A percentile compares a stretch with the other conserved stretches of the same genome.
These are phyloP conservation scores for Yarrowia divulgata DNA, from an alignment of 805 yeast genomes.

Conservation along the genomic window DNA sequence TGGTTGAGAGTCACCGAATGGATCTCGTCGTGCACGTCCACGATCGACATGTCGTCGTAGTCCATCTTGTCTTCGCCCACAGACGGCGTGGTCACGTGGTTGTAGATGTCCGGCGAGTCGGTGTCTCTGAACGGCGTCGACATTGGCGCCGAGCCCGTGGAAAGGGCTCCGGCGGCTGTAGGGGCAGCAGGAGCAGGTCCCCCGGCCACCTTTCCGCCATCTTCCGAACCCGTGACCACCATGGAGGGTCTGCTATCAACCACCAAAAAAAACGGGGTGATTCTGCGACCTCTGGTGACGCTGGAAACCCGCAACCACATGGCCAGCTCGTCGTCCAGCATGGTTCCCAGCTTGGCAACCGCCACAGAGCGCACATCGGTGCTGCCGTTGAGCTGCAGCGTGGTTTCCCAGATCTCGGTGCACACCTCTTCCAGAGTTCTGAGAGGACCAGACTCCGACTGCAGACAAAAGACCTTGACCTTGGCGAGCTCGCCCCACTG, in stretches of 20 bases:
- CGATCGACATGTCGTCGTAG: constrained; percentile 44
- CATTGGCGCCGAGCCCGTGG: constrained; percentile 20
- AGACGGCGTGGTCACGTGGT: constrained; percentile 29
- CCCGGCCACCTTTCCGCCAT: not conserved
- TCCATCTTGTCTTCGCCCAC: constrained; percentile 39
- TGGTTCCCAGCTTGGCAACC: constrained; percentile 50
- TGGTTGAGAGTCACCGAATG: constrained; percentile 47
- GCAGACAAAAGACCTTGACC: constrained; percentile 59
- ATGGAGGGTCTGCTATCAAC: constrained; percentile 18
- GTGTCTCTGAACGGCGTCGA: constrained; percentile 39
- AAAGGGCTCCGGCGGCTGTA: constrained; percentile 7
- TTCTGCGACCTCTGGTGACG: constrained; percentile 9
- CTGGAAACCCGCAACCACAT: constrained; percentile 46
- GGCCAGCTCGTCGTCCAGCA: constrained; percentile 49
- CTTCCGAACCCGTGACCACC: constrained; percentile 16
- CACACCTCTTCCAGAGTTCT: constrained; percentile 47
- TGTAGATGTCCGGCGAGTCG: constrained; percentile 49
- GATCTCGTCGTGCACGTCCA: constrained; percentile 48
- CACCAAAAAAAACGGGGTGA: constrained; percentile 26
- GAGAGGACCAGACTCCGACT: constrained; percentile 24
- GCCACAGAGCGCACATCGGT: constrained; percentile 50
- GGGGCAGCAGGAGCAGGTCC: constrained; percentile 23
- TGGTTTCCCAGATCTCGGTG: constrained; percentile 50
- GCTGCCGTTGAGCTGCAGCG: constrained; percentile 43
- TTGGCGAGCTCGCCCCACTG: constrained; percentile 72